Evolutionary conservation across 768 basidiomycete genomes (phyloP).

Genomic region (Gelatoporia subvermispora): DNA sequence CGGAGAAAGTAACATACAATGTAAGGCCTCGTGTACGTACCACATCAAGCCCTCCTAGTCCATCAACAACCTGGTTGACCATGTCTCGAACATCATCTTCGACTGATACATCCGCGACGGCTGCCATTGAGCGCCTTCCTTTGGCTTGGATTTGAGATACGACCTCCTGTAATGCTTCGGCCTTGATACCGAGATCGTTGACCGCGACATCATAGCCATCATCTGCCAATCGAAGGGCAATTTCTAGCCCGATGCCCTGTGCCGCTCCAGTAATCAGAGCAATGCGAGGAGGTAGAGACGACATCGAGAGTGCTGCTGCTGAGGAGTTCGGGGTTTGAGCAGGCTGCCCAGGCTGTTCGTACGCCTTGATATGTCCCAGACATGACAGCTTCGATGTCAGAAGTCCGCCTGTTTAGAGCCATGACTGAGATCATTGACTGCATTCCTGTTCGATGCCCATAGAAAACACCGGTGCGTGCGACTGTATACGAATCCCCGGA

Average conservation of each 20-base stretch:
- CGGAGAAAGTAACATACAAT: background rate
- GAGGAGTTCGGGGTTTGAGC: too few species aligned
- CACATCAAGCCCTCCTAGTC: conserved; percentile 12
- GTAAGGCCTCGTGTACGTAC: background rate
- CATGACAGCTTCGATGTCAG: too few species aligned
- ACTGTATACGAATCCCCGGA: too few species aligned
- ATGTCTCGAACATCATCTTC: conserved; percentile 20
- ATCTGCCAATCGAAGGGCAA: conserved; percentile 14
- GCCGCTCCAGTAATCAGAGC: conserved; percentile 15
- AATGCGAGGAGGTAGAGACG: conserved; percentile 2
- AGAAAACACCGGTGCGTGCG: too few species aligned
- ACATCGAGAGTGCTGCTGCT: too few species aligned
- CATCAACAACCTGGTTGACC: conserved; percentile 13
- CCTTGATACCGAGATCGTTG: conserved; percentile 7
- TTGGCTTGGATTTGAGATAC: conserved; percentile 18
- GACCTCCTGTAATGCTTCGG: background rate
- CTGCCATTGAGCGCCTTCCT: conserved; percentile 13
- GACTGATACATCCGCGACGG: conserved; percentile 18
- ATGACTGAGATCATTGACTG: too few species aligned
- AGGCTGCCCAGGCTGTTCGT: too few species aligned
- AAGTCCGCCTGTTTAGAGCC: too few species aligned
- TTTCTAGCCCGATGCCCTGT: conserved; percentile 10
- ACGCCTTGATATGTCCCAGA: too few species aligned
- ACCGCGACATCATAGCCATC: conserved; percentile 15
- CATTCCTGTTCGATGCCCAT: too few species aligned